Conservation (phyloP, 352 stramenopile genomes). For the Globisporangium paroecandrum region DNA sequence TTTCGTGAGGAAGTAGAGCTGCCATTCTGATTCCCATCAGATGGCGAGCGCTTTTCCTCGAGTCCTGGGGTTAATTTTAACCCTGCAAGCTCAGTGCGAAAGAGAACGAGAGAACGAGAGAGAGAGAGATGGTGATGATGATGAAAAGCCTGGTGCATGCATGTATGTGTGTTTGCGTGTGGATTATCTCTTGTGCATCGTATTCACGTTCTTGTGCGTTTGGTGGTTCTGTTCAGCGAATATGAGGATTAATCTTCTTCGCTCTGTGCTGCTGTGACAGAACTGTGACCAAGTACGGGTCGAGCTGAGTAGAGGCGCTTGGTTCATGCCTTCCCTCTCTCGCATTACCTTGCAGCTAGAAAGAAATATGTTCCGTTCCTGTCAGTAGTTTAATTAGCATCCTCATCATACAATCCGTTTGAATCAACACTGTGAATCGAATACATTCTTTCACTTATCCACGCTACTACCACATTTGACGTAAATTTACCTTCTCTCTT, state of each 20-base stretch:
- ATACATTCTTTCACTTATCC: neutral
- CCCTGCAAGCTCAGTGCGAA: neutral
- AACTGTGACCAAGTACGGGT: conserved; percentile 13
- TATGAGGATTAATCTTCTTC: conserved; percentile 18
- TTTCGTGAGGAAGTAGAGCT: neutral
- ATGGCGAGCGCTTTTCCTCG: neutral
- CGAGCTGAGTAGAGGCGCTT: conserved; percentile 1
- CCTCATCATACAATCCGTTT: neutral
- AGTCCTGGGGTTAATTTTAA: conserved; percentile 5
- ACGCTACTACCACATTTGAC: neutral
- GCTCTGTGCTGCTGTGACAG: conserved; percentile 14
- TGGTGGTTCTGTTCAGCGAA: conserved; percentile 2
- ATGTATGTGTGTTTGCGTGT: neutral
- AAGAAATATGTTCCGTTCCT: neutral
- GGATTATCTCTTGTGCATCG: neutral
- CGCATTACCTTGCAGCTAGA: neutral
- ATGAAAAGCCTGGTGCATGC: neutral
- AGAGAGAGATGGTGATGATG: neutral
- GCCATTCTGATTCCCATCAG: conserved; percentile 1
- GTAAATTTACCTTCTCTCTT: conserved; percentile 6
- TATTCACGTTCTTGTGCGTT: conserved; percentile 14
- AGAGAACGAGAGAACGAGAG: neutral
- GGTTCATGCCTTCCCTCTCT: neutral
- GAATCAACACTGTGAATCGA: conserved; percentile 2
- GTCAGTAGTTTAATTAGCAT: conserved; percentile 12